Evolutionary conservation across 140 eudicot species (phyloP), one percentile per base, ranked within the genome.

Genomic region (Senecio squalidus): DNA sequence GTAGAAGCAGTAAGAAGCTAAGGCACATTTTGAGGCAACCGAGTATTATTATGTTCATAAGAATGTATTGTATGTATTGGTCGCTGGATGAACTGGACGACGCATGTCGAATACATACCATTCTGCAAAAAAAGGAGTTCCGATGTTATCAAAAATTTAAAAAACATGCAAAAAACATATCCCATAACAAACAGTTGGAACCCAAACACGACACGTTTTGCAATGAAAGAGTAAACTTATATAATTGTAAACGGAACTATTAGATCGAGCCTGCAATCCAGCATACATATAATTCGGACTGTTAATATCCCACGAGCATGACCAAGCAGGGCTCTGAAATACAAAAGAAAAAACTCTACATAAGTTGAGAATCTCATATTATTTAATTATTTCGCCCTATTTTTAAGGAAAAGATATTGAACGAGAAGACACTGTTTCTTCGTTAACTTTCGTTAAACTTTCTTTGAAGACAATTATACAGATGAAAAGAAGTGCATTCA

Each of bases 241-340:
- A 1, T 0, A 14, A 52, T 52, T 25, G 26, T 18, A 14, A 2
- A 54, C 3, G 25, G 8, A 29, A 54, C 25, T 30, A 17, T 6
- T 6, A 16, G 4, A 54, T 2, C 17, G 41, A 15, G 29, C 60
- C 43, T 54, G 60, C 16, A 54, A 54, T 54, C 60, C 43, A 9
- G 15, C 60, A 54, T 54, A 54, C 60, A 54, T 54, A 30, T 54
- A 54, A 54, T 54, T 54, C 15, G 60, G 41, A 28, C 13, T 15
- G 60, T 29, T 54, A 17, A 5, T 54, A 54, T 54, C 60, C 60
- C 60, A 54, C 5, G 25, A 29, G 41, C 60, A 54, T 54, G 60
- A 54, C 60, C 60, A 54, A 54, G 60, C 60, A 54, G 60, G 60
- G 41, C 21, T 29, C 60, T 54, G 60, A 30, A 54, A 54, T 6